phyloP scores from a whole-genome alignment of 139 green algal species.

The Coelastrella sp. region DNA sequence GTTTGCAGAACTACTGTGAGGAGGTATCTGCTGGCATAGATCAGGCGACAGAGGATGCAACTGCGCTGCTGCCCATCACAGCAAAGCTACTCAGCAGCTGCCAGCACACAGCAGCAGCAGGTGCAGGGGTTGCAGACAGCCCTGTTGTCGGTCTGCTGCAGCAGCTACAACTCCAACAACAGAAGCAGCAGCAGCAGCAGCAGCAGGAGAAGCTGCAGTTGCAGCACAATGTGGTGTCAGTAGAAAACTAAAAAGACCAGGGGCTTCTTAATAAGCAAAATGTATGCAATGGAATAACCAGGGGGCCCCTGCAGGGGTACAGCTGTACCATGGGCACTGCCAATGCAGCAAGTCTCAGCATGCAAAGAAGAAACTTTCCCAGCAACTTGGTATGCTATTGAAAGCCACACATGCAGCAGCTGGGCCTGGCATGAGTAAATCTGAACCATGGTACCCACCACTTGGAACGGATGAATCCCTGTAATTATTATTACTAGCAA shows the following conservation, averaged over 20 bases:
- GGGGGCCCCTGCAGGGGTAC: no score
- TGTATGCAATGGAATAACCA: no score
- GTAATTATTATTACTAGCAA: no score
- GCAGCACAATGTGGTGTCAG: background rate
- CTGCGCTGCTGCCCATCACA: background rate
- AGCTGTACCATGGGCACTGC: no score
- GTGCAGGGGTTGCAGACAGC: background rate
- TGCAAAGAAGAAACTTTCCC: no score
- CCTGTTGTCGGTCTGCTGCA: background rate
- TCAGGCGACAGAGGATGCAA: conserved; percentile 14
- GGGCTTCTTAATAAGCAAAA: no score
- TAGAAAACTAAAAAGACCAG: background rate
- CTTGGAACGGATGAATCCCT: no score
- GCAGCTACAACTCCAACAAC: background rate
- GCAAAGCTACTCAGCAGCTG: conserved; percentile 1
- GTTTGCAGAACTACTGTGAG: conserved; percentile 21
- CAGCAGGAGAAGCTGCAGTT: background rate
- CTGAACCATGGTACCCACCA: no score
- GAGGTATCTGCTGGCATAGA: conserved; percentile 23
- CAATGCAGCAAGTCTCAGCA: no score
- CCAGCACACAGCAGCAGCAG: background rate
- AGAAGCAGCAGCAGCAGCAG: background rate
- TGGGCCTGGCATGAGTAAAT: no score
- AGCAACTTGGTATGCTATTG: no score
- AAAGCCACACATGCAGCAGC: no score